These are phyloP conservation scores for Prunus salicina DNA, from an alignment of 306 rosid genomes.

Conservation along the genomic window DNA sequence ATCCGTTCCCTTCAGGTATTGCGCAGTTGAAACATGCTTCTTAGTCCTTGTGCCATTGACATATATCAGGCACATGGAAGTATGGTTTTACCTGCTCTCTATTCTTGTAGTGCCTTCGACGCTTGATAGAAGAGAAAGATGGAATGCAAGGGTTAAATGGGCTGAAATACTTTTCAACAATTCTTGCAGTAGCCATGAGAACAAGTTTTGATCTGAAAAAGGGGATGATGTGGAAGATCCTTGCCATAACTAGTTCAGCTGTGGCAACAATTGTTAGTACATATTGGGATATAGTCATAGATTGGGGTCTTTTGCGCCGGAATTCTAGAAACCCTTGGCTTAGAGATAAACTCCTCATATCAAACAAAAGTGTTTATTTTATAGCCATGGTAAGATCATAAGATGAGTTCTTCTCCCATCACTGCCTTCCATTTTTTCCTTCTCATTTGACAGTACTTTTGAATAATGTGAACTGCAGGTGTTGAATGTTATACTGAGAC, in stretches of 20 bases:
- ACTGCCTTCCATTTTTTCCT: neutral
- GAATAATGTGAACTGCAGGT: conserved; percentile 38
- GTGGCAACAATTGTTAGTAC: conserved; percentile 43
- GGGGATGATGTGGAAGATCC: conserved; percentile 25
- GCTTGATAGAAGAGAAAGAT: conserved; percentile 52
- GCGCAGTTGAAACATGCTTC: neutral
- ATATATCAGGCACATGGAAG: neutral
- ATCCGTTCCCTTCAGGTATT: conserved; percentile 70
- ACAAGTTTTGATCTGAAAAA: conserved; percentile 31
- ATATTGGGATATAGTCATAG: conserved; percentile 54
- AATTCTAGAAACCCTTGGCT: conserved; percentile 61
- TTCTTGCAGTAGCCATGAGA: conserved; percentile 54
- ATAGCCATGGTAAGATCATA: conserved; percentile 46
- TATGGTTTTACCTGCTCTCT: conserved; percentile 1
- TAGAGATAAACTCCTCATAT: conserved; percentile 64
- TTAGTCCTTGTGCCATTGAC: neutral
- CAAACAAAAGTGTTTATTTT: conserved; percentile 54
- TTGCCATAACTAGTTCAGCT: conserved; percentile 37
- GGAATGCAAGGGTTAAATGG: conserved; percentile 40
- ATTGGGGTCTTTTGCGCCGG: conserved; percentile 55
- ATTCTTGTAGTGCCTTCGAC: conserved; percentile 44
- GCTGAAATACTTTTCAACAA: conserved; percentile 42
- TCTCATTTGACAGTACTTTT: neutral
- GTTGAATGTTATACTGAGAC: conserved; percentile 58
- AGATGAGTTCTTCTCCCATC: neutral